Evolutionary conservation across 2,329 filamentous ascomycete genomes (phyloP), one percentile per base, ranked within the genome.

Genomic region (Arthrobotrys pseudoclavata): DNA sequence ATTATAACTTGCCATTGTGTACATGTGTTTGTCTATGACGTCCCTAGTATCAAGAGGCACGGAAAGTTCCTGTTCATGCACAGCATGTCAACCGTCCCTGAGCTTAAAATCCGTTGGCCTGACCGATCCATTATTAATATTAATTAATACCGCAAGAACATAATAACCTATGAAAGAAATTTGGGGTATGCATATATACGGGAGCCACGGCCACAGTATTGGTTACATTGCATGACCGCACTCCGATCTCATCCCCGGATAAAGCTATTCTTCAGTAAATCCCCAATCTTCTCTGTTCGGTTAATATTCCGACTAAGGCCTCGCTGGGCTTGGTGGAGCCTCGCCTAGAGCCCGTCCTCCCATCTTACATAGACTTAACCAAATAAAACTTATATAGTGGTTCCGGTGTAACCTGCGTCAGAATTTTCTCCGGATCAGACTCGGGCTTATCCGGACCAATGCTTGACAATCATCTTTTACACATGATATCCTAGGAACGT

Each of bases 371-470:
- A 34, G 12, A n/a, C 55, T 24, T 42, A 60, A 60, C 55, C 55
- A 60, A 60, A 42, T 42, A 18, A 34, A 42, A n/a, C n/a, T n/a
- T n/a, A n/a, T n/a, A n/a, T n/a, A n/a, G 34, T 24, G 3, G 9
- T 40, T 18, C 55, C 55, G 7, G 55, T 29, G 55, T 20, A 60
- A 60, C 31, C 55, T 60, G 55, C 34, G 31, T 22, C n/a, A 60
- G 29, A 26, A 24, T 42, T 42, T 60, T 42, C 55, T 60, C 55
- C 55, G 55, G 55, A 60, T 42, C 31, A 20, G 55, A 24, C 18
- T 60, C 55, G 55, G 55, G 10, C 55, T 42, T 60, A 42, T 60
- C 55, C 55, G 55, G 34, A 9, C 55, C 55, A 60, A 60, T 60
- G 22, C 55, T n/a, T 42, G 12, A 9, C 20, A 15, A 40, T 24